Base-by-base conservation (phyloP, 371 early-diverging fungal genomes). In the Dichotomocladium elegans region DNA sequence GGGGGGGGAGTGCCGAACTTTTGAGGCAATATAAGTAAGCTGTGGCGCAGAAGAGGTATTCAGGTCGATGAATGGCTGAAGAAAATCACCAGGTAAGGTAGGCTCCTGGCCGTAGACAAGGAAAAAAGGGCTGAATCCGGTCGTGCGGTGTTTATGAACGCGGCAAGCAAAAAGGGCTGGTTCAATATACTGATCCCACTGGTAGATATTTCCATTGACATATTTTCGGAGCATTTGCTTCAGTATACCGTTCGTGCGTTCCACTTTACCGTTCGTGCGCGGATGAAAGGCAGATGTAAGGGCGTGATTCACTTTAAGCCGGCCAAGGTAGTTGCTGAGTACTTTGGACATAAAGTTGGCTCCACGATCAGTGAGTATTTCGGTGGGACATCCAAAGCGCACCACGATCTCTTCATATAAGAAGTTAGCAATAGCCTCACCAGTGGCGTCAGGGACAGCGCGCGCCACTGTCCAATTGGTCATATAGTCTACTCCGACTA, bases 401-500 rank as follows among this genome's bases (percentile, higher is more conserved):
- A n/a, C n/a, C n/a, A n/a, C n/a, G n/a, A n/a, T n/a, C n/a, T n/a
- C n/a, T n/a, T n/a, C n/a, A n/a, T n/a, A n/a, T n/a, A n/a, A n/a
- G n/a, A 41, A 41, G 15, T 41, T 41, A 10, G 41, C 41, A n/a
- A 41, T 41, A 21, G 41, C 41, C n/a, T 41, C 41, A 15, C 41
- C 41, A 41, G 41, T 41, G 41, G 41, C 41, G 21, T 41, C 41
- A 15, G 41, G 41, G 7, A 41, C 41, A 41, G 41, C 15, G 41
- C 41, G 41, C 14, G 41, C 41, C 6, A 41, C 21, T 7, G 41
- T 41, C 41, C 40, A 74, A 29, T 61, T 70, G 0, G 74, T 74
- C 1, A 55, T 31, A 35, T 64, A 64, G 33, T 80, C 76, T 2
- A 77, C 70, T 0, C 74, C 75, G 1, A 51, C 57, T 0, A 67